These are phyloP conservation scores for Acer yangbiense DNA, from an alignment of 345 rosid species.

Conservation along the genomic window DNA sequence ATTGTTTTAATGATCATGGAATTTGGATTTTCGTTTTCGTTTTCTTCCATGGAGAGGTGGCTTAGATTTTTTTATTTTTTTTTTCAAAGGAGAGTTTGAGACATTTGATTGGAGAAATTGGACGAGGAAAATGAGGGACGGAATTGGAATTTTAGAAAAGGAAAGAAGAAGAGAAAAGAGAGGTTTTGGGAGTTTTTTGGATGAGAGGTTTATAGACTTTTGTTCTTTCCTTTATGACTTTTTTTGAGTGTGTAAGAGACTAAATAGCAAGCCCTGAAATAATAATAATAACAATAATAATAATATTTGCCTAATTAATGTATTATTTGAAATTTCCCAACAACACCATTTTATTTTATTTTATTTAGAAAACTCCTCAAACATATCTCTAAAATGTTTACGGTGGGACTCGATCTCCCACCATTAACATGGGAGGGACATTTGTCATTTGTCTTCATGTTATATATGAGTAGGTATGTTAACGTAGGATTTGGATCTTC, in stretches of 20 bases:
- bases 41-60: slow-evolving; percentile 27
- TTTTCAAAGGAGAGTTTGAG: neutral
- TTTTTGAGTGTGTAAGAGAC: slow-evolving; percentile 30
- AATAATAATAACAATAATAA: slow-evolving; percentile 13
- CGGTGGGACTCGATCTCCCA: no score
- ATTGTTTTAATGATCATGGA: slow-evolving; percentile 2
- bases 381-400: no score
- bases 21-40: slow-evolving; percentile 18
- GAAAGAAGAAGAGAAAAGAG: neutral
- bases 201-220: slow-evolving; percentile 29
- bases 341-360: no score
- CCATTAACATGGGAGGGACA: no score
- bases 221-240: slow-evolving; percentile 8
- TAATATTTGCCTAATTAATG: neutral
- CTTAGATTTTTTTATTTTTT: neutral
- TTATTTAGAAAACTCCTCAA: no score
- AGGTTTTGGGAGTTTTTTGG: neutral
- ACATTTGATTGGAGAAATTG: neutral
- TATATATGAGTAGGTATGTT: no score
- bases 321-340: no score
- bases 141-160: no score
- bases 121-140: neutral
- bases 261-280: slow-evolving; percentile 35
- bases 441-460: no score
- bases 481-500: no score